These are phyloP conservation scores for Stramenopiles sp. DNA, from an alignment of 352 stramenopile genomes.

Conservation along the genomic window DNA sequence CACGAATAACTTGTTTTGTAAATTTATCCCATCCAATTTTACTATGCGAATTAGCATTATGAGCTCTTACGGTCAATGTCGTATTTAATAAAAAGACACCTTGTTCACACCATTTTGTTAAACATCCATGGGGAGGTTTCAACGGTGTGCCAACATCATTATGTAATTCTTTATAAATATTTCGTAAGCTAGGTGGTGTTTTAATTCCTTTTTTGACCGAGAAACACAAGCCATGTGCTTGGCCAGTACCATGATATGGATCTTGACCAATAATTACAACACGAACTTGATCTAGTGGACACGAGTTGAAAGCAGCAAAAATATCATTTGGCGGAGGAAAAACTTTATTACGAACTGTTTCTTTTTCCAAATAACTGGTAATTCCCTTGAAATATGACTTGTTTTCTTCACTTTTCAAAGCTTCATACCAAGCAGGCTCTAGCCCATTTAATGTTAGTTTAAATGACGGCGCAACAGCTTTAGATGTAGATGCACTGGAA, in stretches of 20 bases:
- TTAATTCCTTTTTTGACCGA: conserved; percentile 64
- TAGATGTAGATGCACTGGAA: not conserved
- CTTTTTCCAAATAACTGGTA: conserved; percentile 14
- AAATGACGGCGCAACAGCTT: not conserved
- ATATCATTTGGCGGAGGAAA: conserved; percentile 58
- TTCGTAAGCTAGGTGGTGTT: conserved; percentile 77
- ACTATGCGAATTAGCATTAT: conserved; percentile 78
- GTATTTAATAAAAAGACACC: conserved; percentile 94
- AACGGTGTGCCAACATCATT: conserved; percentile 29
- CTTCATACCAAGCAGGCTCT: conserved; percentile 13
- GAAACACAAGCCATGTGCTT: conserved; percentile 63
- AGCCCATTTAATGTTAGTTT: not conserved
- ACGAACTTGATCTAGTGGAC: conserved; percentile 53
- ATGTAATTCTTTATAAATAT: conserved; percentile 92
- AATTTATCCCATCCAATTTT: conserved; percentile 89
- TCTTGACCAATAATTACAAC: conserved; percentile 80
- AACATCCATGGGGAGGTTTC: conserved; percentile 58
- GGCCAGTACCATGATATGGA: conserved; percentile 54
- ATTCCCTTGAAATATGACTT: conserved; percentile 18
- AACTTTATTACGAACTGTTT: conserved; percentile 39
- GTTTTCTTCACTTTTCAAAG: conserved; percentile 14
- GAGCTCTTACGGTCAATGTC: conserved; percentile 76
- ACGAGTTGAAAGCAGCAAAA: conserved; percentile 67
- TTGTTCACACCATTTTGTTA: conserved; percentile 73
- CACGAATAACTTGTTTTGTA: conserved; percentile 76